Percentiles rank a stretch among this genome's conserved stretches.
phyloP scores from a whole-genome alignment of 306 rosid genomes.

The Prunus persica region Prunus_persica_NCBIv2 NC_034012.1:19785001-19785500 shows the following conservation, averaged over 20 bases:
- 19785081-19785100: too few species aligned
- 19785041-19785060: background rate
- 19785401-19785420: slow-evolving; percentile 45
- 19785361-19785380: slow-evolving; percentile 38
- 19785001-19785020: background rate
- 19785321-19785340: slow-evolving; percentile 23
- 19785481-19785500: slow-evolving; percentile 21
- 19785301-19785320: slow-evolving; percentile 27
- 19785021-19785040: background rate
- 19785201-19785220: slow-evolving; percentile 21
- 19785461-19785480: slow-evolving; percentile 55
- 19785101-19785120: background rate
- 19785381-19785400: slow-evolving; percentile 45
- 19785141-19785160: background rate
- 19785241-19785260: slow-evolving; percentile 50
- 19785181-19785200: slow-evolving; percentile 2
- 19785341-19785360: slow-evolving; percentile 28
- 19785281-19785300: slow-evolving; percentile 42
- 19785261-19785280: slow-evolving; percentile 48
- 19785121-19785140: background rate
- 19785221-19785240: slow-evolving; percentile 16
- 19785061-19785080: background rate
- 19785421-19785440: slow-evolving; percentile 28
- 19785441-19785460: slow-evolving; percentile 65
- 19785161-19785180: background rate